A percentile compares a stretch with the other conserved stretches of the same genome.
Evolutionary conservation across 495 filamentous ascomycete genomes (phyloP).

Genomic region (Daldinia decipiens): DNA sequence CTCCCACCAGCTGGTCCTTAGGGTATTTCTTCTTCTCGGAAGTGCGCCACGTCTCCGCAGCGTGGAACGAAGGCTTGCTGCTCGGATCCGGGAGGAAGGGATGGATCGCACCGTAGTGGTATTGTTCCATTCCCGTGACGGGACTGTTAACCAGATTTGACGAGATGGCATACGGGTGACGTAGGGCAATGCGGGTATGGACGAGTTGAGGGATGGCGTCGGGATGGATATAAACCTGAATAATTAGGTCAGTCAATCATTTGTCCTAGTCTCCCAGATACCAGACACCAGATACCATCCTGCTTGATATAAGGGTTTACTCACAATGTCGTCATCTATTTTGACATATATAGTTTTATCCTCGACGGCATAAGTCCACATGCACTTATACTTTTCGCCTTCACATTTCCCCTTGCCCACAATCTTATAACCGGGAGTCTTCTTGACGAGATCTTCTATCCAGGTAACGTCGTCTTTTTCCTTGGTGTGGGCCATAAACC

Average conservation of each 20-base stretch:
- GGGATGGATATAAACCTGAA: slow-evolving; percentile 61
- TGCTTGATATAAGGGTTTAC: slow-evolving; percentile 16
- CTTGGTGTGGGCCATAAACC: slow-evolving; percentile 62
- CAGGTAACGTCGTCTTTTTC: slow-evolving; percentile 58
- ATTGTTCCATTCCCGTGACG: slow-evolving; percentile 58
- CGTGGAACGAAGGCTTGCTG: slow-evolving; percentile 29
- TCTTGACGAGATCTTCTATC: slow-evolving; percentile 52
- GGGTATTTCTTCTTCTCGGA: slow-evolving; percentile 43
- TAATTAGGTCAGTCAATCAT: slow-evolving; percentile 23
- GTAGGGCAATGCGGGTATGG: slow-evolving; percentile 61
- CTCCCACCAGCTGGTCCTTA: slow-evolving; percentile 30
- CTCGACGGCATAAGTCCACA: slow-evolving; percentile 50
- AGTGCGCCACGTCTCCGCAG: slow-evolving; percentile 41
- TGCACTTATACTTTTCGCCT: slow-evolving; percentile 47
- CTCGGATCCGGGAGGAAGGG: slow-evolving; percentile 59
- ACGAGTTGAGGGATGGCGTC: slow-evolving; percentile 63
- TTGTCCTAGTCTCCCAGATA: background rate
- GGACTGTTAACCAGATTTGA: slow-evolving; percentile 65
- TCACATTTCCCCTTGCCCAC: slow-evolving; percentile 45
- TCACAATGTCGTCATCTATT: slow-evolving; percentile 65
- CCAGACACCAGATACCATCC: background rate
- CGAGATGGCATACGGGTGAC: slow-evolving; percentile 59
- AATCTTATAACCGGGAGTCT: slow-evolving; percentile 43
- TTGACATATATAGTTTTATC: slow-evolving; percentile 62
- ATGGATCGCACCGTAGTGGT: slow-evolving; percentile 57